phyloP scores from a whole-genome alignment of 352 stramenopile species.

The Globisporangium spinosum region DNA sequence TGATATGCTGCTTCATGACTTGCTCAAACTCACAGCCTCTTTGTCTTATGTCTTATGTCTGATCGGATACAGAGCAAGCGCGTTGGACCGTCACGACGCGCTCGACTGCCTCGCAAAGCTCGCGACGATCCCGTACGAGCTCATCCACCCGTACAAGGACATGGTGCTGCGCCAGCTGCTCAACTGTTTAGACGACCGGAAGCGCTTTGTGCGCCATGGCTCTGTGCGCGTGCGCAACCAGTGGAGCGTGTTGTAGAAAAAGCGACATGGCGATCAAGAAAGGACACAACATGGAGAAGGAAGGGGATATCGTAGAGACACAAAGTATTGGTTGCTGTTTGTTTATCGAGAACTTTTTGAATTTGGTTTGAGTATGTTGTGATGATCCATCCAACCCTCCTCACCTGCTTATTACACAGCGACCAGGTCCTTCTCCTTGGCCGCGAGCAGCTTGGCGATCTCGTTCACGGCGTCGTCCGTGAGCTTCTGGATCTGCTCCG shows the following conservation, averaged over 20 bases:
- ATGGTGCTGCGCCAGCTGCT: conserved; percentile 71
- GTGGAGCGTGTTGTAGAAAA: conserved; percentile 87
- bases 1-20: not conserved
- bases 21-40: not conserved
- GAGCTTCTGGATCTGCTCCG: conserved; percentile 79
- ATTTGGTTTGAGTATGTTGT: not conserved
- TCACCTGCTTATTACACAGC: conserved; percentile 33
- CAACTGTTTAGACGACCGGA: conserved; percentile 81
- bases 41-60: not conserved
- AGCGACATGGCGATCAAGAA: conserved; percentile 1
- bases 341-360: not conserved
- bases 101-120: conserved; percentile 79
- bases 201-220: conserved; percentile 83
- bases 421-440: conserved; percentile 78
- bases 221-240: conserved; percentile 88
- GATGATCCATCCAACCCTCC: not conserved
- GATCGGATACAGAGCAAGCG: conserved; percentile 31
- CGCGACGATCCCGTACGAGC: conserved; percentile 78
- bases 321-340: not conserved
- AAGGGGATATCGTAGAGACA: not conserved
- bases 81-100: conserved; percentile 65
- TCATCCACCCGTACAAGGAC: conserved; percentile 87
- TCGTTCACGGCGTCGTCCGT: conserved; percentile 68
- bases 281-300: not conserved
- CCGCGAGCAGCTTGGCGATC: conserved; percentile 66